Evolutionary conservation across 352 stramenopile species (phyloP).

Genomic region (Phytopythium ostracodes): DNA sequence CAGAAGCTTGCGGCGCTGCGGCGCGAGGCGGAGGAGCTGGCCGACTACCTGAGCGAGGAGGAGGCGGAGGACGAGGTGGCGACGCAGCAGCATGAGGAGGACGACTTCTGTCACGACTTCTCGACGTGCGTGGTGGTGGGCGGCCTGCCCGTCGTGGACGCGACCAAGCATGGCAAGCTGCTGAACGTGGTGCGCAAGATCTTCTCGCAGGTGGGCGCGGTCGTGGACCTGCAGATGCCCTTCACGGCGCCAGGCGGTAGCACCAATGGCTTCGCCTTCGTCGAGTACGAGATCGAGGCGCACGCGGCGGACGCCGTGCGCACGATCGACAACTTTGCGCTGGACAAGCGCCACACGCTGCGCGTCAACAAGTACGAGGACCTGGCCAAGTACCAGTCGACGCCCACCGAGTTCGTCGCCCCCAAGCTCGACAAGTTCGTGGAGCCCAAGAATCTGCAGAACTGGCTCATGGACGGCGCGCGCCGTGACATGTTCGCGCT

Average conservation of each 20-base stretch:
- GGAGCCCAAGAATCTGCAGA: conserved; percentile 91
- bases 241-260: conserved; percentile 41
- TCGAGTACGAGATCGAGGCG: conserved; percentile 76
- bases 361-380: conserved; percentile 92
- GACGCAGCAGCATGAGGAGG: conserved; percentile 62
- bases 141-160: conserved; percentile 70
- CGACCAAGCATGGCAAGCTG: conserved; percentile 79
- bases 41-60: conserved; percentile 81
- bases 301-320: conserved; percentile 76
- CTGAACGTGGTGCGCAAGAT: conserved; percentile 85
- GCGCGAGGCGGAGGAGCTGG: conserved; percentile 71
- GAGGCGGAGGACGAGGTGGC: conserved; percentile 61
- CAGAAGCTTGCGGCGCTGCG: conserved; percentile 69
- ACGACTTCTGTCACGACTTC: conserved; percentile 80
- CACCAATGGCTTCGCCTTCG: conserved; percentile 77
- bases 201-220: conserved; percentile 72
- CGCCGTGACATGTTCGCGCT: conserved; percentile 95
- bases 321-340: conserved; percentile 84
- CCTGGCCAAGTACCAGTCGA: conserved; percentile 73
- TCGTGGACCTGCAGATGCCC: conserved; percentile 82
- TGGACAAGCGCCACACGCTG: conserved; percentile 98
- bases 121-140: conserved; percentile 78
- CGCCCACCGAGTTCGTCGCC: conserved; percentile 71
- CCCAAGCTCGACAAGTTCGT: conserved; percentile 85
- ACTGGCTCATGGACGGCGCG: conserved; percentile 90